phyloP scores from a whole-genome alignment of 2,329 filamentous ascomycete species.

The Sporothrix schenckii region DNA sequence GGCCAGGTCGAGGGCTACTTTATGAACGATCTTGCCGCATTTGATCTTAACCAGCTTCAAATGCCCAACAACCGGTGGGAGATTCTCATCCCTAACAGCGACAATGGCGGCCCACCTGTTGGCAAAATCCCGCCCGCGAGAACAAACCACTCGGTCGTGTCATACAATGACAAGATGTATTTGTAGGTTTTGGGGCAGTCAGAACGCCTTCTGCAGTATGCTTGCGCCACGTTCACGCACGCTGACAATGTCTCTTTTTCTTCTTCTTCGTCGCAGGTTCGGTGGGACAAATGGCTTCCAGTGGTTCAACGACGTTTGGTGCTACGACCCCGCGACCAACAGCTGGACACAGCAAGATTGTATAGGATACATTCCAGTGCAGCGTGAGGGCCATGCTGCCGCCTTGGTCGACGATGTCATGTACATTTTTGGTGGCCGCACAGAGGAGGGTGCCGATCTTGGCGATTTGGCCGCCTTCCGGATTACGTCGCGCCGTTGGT shows the following conservation, averaged over 20 bases:
- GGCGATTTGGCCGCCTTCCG: slow-evolving; percentile 85
- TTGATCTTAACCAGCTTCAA: slow-evolving; percentile 93
- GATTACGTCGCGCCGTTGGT: slow-evolving; percentile 84
- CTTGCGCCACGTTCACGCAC: background rate
- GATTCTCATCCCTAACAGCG: slow-evolving; percentile 76
- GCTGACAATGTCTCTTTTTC: slow-evolving; percentile 2
- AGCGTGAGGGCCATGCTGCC: slow-evolving; percentile 91
- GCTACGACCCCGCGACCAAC: slow-evolving; percentile 82
- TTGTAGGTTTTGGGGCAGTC: slow-evolving; percentile 62
- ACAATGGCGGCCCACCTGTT: slow-evolving; percentile 60
- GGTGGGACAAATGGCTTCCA: slow-evolving; percentile 93
- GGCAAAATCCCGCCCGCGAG: slow-evolving; percentile 79
- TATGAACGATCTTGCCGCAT: slow-evolving; percentile 95
- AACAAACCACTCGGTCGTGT: slow-evolving; percentile 93
- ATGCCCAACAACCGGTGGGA: slow-evolving; percentile 93
- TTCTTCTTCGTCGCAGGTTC: slow-evolving; percentile 63
- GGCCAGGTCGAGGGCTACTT: slow-evolving; percentile 97
- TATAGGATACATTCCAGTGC: slow-evolving; percentile 93
- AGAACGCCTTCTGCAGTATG: background rate
- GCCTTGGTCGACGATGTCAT: slow-evolving; percentile 95
- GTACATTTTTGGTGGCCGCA: slow-evolving; percentile 97
- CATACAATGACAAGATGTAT: slow-evolving; percentile 90
- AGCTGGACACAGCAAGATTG: slow-evolving; percentile 88
- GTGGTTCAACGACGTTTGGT: slow-evolving; percentile 99
- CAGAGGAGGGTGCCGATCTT: slow-evolving; percentile 87